These are phyloP conservation scores for Sutorius eximius DNA, from an alignment of 1,284 basidiomycete species.

Conservation along the genomic window DNA sequence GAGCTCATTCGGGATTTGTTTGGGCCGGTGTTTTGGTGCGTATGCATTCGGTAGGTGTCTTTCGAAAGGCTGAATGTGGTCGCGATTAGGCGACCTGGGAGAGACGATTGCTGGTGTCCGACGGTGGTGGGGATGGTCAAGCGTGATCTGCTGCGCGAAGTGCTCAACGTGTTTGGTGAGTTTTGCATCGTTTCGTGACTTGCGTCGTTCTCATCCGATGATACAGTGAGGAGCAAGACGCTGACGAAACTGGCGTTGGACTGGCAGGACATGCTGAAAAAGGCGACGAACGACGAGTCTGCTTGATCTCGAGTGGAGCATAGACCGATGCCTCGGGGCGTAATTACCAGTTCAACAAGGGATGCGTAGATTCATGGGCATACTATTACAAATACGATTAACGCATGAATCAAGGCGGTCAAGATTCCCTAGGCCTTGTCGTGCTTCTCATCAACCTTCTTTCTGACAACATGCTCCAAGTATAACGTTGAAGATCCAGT, in stretches of 20 bases:
- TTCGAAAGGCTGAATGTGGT: constrained; percentile 28
- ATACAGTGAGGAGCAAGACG: constrained; percentile 67
- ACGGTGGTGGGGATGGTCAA: constrained; percentile 69
- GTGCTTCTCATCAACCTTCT: too few species aligned
- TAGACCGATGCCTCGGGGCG: background rate
- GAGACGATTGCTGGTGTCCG: constrained; percentile 66
- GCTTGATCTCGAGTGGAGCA: constrained; percentile 7
- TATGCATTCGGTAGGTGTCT: constrained; percentile 14
- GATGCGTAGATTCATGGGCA: background rate
- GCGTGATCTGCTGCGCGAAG: constrained; percentile 77
- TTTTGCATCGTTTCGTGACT: constrained; percentile 3
- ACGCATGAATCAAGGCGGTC: too few species aligned
- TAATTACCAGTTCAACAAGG: background rate
- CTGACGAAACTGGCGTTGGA: constrained; percentile 70
- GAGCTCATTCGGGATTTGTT: constrained; percentile 86
- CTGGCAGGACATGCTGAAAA: constrained; percentile 77
- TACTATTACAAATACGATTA: too few species aligned
- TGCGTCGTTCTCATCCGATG: constrained; percentile 3
- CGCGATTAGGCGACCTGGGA: constrained; percentile 59
- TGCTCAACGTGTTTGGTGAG: constrained; percentile 74
- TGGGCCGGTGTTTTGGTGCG: constrained; percentile 83
- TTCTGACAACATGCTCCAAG: too few species aligned
- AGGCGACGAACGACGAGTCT: constrained; percentile 50
- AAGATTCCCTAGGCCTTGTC: too few species aligned
- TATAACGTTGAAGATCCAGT: constrained; percentile 75